Evolutionary conservation across 2,329 filamentous ascomycete species (phyloP), one percentile per base, ranked within the genome.

Genomic region (Ceratocystis harringtonii): DNA sequence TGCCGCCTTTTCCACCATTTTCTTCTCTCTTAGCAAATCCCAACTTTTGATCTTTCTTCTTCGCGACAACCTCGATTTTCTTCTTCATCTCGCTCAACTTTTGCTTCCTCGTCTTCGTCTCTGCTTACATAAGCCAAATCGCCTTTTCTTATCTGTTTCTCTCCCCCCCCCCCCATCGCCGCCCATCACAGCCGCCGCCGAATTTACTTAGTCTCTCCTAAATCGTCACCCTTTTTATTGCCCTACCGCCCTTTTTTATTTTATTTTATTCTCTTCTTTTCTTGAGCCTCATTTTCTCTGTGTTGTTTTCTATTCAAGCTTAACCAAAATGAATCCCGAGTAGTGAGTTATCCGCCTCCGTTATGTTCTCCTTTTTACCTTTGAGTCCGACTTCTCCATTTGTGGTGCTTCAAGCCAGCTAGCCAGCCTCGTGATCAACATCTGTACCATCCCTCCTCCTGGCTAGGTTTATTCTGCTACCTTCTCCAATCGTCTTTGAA

Each of bases 241-340:
- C 43, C 22, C 36, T 36, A 45, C 62, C 44, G 25, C 36, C 36
- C 36, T 41, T 41, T 41, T 41, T 41, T 41, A 41, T 41, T 41
- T 41, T 41, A 41, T 25, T 36, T 17, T 48, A 48, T 48, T 19
- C 8, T 48, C 19, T 25, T 36, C n/a, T 32, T 36, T 48, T 52
- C 44, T 57, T 45, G 50, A 52, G 62, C 62, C 62, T 62, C 55
- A 48, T 28, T 44, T 19, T 65, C 32, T n/a, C 36, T 41, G 25
- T 65, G 44, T 12, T 65, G 36, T 28, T 48, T 15, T 32, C 52
- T 55, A 17, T 48, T 25, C 41, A 58, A 45, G 66, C 32, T 32
- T 73, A 74, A 74, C 76, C 81, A 89, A 72, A 75, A 94, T 94
- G 89, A 94, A 94, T 83, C 89, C 89, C 76, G 89, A 94, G 89